Percentiles rank a stretch among this genome's conserved stretches.
phyloP scores from a whole-genome alignment of 1,284 basidiomycete genomes.

The Porodaedalea pini region DNA sequence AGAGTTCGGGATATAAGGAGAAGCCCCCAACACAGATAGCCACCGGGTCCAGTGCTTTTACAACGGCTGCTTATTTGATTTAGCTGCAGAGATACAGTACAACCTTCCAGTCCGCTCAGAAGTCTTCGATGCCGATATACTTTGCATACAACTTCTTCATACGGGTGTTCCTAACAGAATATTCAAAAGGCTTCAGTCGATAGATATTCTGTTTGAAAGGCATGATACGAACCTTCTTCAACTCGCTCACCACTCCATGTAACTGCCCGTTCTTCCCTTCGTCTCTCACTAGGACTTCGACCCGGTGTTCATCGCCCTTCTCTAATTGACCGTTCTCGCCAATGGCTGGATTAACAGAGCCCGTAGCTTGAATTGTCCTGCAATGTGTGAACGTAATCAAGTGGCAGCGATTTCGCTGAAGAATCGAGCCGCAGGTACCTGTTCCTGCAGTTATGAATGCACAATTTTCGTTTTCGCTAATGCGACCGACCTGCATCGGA shows the following conservation, averaged over 20 bases:
- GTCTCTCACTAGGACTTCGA: constrained; percentile 47
- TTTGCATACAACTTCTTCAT: constrained; percentile 56
- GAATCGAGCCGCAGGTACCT: constrained; percentile 41
- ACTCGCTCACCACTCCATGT: constrained; percentile 38
- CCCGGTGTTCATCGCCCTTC: constrained; percentile 49
- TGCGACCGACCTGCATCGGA: constrained; percentile 43
- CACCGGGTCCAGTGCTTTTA: no score
- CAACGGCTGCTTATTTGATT: no score
- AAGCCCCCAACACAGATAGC: no score
- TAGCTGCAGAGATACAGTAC: no score
- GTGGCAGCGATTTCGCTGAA: not conserved
- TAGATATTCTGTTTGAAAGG: not conserved
- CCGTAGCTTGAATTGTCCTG: constrained; percentile 52
- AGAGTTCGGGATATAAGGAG: no score
- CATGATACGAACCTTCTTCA: constrained; percentile 41
- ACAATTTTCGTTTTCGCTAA: constrained; percentile 48
- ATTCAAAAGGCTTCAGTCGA: not conserved
- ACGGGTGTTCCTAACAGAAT: constrained; percentile 46
- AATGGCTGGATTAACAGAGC: no score
- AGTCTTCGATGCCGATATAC: constrained; percentile 48
- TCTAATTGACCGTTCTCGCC: constrained; percentile 41
- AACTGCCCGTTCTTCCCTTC: constrained; percentile 36
- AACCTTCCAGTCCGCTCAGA: no score
- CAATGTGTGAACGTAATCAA: no score
- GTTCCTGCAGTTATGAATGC: constrained; percentile 49